Base-by-base conservation (phyloP, 495 filamentous ascomycete species). In the Neurospora sp. region DNA sequence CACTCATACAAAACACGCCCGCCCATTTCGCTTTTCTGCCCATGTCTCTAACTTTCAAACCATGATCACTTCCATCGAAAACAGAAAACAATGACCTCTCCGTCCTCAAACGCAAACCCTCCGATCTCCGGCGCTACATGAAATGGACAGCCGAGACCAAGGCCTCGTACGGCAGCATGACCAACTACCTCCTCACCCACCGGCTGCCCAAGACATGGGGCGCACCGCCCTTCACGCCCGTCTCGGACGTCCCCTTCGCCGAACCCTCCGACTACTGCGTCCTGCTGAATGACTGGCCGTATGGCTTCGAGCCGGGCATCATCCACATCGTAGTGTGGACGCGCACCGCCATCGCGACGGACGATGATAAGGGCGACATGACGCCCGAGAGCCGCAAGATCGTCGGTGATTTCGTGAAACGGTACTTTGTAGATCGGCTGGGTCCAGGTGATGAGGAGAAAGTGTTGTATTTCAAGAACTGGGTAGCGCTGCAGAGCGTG, bases 401-500 rank as follows among this genome's bases (percentile, higher is more conserved):
- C 66, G 89, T 96, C 24, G 85, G 89, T 39, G 81, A 78, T 2
- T 98, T 94, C 79, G 88, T 98, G 69, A 81, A 86, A 75, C 80
- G 82, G 70, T 89, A 84, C 21, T 97, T 98, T 81, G 85, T 87
- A 6, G 82, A 86, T 59, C 81, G 84, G 15, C 80, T 95, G 71
- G 89, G 83, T 0, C 77, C 82, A 4, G 81, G 77, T 34, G 83
- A 81, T 38, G 82, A 85, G 36, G 85, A 89, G 7, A 88, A 87
- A 73, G 92, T 97, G 74, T 73, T 94, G 76, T 98, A 93, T 92
- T 97, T 97, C 79, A 97, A 97, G 87, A 98, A 98, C 78, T 96
- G 92, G 92, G 89, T 89, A 70, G 88, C 88, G n/a, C 80, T 97
- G 79, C 94, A 97, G 84, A 96, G 93, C 80, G 93, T 98, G 69